These are phyloP conservation scores for Metrosideros polymorpha DNA, from an alignment of 441 rosid species.

Conservation along the genomic window DNA sequence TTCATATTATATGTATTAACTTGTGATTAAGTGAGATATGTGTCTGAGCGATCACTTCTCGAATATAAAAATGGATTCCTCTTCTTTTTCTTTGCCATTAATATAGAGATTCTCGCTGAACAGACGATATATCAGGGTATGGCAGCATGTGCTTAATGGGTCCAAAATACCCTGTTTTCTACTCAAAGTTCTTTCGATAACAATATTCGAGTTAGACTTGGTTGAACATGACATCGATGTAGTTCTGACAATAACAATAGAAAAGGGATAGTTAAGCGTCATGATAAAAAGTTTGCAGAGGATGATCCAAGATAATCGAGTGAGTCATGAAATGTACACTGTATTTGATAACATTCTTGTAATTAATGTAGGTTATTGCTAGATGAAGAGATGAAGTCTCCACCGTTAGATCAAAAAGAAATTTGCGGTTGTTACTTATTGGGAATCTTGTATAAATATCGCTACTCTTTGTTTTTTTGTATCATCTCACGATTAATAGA, in stretches of 20 bases:
- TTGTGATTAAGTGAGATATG: not conserved
- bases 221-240: not conserved
- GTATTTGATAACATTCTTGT: not conserved
- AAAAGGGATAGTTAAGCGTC: not conserved
- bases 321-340: no score
- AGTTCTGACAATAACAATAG: not conserved
- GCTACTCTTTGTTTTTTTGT: not conserved
- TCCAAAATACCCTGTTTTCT: not conserved
- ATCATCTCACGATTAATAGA: not conserved
- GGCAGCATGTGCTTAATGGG: not conserved
- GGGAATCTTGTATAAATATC: not conserved
- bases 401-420: not conserved
- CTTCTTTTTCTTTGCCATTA: not conserved
- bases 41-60: not conserved
- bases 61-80: not conserved
- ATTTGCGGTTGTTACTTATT: not conserved
- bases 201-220: not conserved
- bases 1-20: not conserved
- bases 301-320: not conserved
- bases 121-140: not conserved
- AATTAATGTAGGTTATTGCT: not conserved
- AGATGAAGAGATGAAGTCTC: not conserved
- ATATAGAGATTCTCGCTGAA: not conserved
- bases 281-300: not conserved
- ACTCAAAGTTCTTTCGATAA: not conserved